Base-by-base conservation (phyloP, 2,329 filamentous ascomycete genomes). In the Penicillium sp. region DNA sequence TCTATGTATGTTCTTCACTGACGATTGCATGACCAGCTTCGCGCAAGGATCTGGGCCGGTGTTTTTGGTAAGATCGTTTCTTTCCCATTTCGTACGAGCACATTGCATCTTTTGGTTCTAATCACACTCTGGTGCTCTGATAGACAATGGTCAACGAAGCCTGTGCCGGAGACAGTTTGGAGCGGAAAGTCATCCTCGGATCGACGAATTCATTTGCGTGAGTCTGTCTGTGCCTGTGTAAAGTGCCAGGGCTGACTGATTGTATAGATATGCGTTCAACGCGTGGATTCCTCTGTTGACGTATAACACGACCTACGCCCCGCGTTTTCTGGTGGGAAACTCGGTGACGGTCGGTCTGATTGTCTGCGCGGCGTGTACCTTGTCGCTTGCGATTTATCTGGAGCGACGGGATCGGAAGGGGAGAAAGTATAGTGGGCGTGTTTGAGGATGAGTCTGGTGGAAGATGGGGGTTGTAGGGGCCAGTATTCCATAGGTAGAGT, bases 71-170 rank as follows among this genome's bases (percentile, higher is more conserved):
- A 7, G 7, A 23, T 11, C 21, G 7, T 7, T 7, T 23, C 11
- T 23, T 23, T 11, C 21, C 21, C 11, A 11, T 23, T 1, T n/a
- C n/a, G n/a, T n/a, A n/a, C n/a, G n/a, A n/a, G n/a, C n/a, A n/a
- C n/a, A n/a, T n/a, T n/a, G n/a, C n/a, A n/a, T n/a, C n/a, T n/a
- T n/a, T n/a, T n/a, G n/a, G n/a, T n/a, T n/a, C n/a, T n/a, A n/a
- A n/a, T n/a, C n/a, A n/a, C n/a, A n/a, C 26, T 28, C 11, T n/a
- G 6, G 11, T n/a, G 5, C 15, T n/a, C 5, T 28, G n/a, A 25
- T 29, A 32, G 29, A 32, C 15, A 15, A 32, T 32, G 29, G 29
- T 32, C 13, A 32, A 32, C 17, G 29, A 32, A 32, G 29, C 16
- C 7, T 32, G 29, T 18, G 29, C 29, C 9, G 10, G 11, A 9